Percentiles rank a stretch among this genome's conserved stretches.
These are phyloP conservation scores for Barbatosphaeria neglecta DNA, from an alignment of 495 filamentous ascomycete species.

Conservation along the genomic window DNA sequence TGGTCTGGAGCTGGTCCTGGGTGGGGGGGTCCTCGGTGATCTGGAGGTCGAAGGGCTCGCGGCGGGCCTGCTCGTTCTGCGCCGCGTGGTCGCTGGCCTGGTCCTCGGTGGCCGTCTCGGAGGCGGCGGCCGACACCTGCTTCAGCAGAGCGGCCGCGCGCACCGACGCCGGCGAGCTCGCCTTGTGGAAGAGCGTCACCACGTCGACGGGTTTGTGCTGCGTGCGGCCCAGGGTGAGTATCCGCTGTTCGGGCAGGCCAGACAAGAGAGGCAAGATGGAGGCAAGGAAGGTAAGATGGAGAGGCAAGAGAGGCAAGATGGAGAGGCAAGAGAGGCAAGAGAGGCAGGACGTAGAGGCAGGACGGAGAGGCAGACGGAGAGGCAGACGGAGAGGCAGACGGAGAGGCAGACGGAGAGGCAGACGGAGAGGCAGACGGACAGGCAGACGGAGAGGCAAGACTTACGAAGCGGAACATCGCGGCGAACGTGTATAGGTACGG, in stretches of 20 bases:
- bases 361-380: neutral
- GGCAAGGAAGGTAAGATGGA: neutral
- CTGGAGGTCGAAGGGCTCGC: slow-evolving; percentile 67
- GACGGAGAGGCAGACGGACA: too few species aligned
- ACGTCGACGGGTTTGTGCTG: slow-evolving; percentile 79
- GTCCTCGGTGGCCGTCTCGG: slow-evolving; percentile 47
- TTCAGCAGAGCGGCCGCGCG: slow-evolving; percentile 64
- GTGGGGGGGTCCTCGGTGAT: slow-evolving; percentile 75
- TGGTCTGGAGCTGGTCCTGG: slow-evolving; percentile 68
- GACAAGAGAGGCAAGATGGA: neutral
- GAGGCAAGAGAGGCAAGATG: neutral
- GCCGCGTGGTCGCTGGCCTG: slow-evolving; percentile 48
- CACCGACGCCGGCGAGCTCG: slow-evolving; percentile 50
- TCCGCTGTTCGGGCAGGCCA: neutral
- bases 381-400: too few species aligned
- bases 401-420: too few species aligned
- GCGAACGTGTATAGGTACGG: too few species aligned
- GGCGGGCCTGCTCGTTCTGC: slow-evolving; percentile 39
- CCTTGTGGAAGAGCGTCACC: slow-evolving; percentile 90
- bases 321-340: neutral
- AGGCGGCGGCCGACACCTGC: slow-evolving; percentile 52
- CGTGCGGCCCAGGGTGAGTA: slow-evolving; percentile 3
- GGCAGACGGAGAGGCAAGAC: neutral
- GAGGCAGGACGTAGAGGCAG: neutral
- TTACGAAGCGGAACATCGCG: neutral